These are phyloP conservation scores for Salix exigua DNA, from an alignment of 345 rosid species.

Conservation along the genomic window DNA sequence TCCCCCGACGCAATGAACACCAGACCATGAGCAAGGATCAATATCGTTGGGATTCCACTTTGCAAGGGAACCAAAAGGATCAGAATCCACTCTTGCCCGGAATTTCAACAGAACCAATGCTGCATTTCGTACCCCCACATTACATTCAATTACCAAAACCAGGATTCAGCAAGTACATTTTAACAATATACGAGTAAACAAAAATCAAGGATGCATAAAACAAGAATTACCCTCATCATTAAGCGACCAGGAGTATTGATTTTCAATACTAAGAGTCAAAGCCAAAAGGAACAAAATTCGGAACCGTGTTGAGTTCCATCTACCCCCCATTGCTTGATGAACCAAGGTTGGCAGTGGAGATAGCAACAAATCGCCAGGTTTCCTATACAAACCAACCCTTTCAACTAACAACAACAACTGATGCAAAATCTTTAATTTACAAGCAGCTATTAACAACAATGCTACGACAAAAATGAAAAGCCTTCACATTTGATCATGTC, in stretches of 20 bases:
- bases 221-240: slow-evolving; percentile 52
- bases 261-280: slow-evolving; percentile 38
- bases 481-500: slow-evolving; percentile 26
- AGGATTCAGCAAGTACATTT: neutral
- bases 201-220: neutral
- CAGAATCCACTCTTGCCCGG: slow-evolving; percentile 51
- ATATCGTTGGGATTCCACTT: slow-evolving; percentile 56
- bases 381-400: slow-evolving; percentile 25
- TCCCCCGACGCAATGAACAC: slow-evolving; percentile 62
- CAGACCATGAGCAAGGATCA: slow-evolving; percentile 69
- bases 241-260: slow-evolving; percentile 48
- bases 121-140: slow-evolving; percentile 33
- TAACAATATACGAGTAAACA: neutral
- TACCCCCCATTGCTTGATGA: slow-evolving; percentile 59
- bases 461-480: slow-evolving; percentile 33
- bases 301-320: slow-evolving; percentile 67
- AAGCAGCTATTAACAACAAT: slow-evolving; percentile 25
- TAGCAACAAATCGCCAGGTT: slow-evolving; percentile 67
- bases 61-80: slow-evolving; percentile 62
- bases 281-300: slow-evolving; percentile 48
- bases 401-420: slow-evolving; percentile 17
- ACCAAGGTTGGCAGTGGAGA: slow-evolving; percentile 40
- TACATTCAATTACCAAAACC: slow-evolving; percentile 2
- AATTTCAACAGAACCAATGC: slow-evolving; percentile 67
- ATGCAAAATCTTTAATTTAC: slow-evolving; percentile 6